Base-by-base conservation (phyloP, 2,329 filamentous ascomycete species). In the Triangularia verruculosa region DNA sequence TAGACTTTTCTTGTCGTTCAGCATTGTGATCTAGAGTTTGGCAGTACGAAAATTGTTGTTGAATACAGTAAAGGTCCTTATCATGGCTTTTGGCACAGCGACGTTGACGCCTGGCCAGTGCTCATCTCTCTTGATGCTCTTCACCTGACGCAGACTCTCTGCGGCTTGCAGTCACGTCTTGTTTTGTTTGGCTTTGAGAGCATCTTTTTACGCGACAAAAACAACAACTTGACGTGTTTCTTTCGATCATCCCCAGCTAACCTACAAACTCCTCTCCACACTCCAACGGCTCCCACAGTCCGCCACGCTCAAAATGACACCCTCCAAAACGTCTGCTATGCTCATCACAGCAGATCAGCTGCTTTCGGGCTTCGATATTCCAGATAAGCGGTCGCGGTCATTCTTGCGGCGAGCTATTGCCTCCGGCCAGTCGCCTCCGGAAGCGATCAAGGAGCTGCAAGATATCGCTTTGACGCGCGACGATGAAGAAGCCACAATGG, bases 331-430 rank as follows among this genome's bases (percentile, higher is more conserved):
- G 11, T 6, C 6, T 17, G n/a, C 17, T 47, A 17, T n/a, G 27
- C 43, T 52, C 32, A 54, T 28, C 57, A 53, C 39, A 6, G 68
- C 70, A 4, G 61, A 72, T 5, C 69, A 74, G 59, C 69, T 75
- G 13, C 68, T 77, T 30, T 72, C 70, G 62, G 73, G 74, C 28
- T 78, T 78, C 62, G 67, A 76, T 47, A 62, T 72, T 13, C 22
- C 62, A 8, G 65, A n/a, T 8, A 17, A 17, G 4, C 67, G 68
- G 5, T 63, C 74, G 3, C 64, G 58, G n/a, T 59, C 70, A n/a
- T 76, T 73, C 52, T 62, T 76, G 13, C 57, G 60, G 39, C 66
- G 70, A 3, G 53, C 72, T 12, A 69, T 75, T 17, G 66, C 67
- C 7, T 69, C 68, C 12, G 68, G 72, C 2, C 62, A 61, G 15